Evolutionary conservation across 1,284 basidiomycete species (phyloP), one percentile per base, ranked within the genome.

Genomic region (Heterobasidion irregulare): DNA sequence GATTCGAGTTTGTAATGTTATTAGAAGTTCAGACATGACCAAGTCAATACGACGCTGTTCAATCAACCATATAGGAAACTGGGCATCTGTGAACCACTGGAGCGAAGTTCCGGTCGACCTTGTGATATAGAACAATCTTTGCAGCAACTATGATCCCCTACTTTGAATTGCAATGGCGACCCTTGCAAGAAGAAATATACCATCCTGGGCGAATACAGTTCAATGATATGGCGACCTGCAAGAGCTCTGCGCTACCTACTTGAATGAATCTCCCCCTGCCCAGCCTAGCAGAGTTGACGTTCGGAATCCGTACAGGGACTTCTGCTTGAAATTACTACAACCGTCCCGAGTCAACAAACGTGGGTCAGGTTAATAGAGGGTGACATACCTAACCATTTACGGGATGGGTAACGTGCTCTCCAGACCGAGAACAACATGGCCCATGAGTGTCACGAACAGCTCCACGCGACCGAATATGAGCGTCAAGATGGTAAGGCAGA

Each of bases 321-420:
- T 82, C 62, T 84, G 85, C 54, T 81, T 82, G 68, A 83, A 84
- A 63, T 87, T 91, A 63, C 86, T 93, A 61, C 54, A 56, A 53
- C 46, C 26, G 26, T 26, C 26, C 26, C 26, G 26, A 26, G 26
- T 26, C 2, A 26, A 26, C 2, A 52, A 33, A 47, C 49, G 57
- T 59, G 57, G 50, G 61, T 53, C 26, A 3, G 5, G 26, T 26
- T 2, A 19, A 55, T 64, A 38, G 55, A 60, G 49, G 62, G 59
- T 33, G 19, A 43, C 72, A 32, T 59, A 84, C 87, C 84, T 89
- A 55, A 89, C 75, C 33, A 92, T 71, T 64, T 91, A 89, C 1
- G 89, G 89, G 55, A 92, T 79, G 7, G 89, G 89, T 15, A 92
- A 69, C 2, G 86, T 89, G 60, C 88, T 91, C 68, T 92, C 89